A percentile compares a stretch with the other conserved stretches of the same genome.
Evolutionary conservation across 108 stramenopile genomes (phyloP).

Genomic region (Bacterosira constricta): DNA sequence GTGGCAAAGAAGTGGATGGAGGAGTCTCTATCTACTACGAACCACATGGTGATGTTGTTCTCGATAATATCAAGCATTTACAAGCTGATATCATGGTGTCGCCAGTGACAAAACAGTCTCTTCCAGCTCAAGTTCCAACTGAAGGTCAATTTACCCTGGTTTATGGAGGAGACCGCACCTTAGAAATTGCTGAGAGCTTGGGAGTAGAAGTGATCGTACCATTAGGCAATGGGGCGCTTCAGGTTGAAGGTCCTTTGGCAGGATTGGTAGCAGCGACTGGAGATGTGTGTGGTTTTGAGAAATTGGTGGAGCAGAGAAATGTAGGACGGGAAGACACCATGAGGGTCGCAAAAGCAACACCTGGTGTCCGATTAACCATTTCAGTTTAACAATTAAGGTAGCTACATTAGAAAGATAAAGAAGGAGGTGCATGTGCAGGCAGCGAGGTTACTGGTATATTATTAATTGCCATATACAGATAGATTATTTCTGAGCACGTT

Average conservation of each 20-base stretch:
- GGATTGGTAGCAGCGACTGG: conserved; percentile 36
- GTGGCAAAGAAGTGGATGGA: conserved; percentile 2
- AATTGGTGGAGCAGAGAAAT: conserved; percentile 25
- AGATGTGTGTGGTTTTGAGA: conserved; percentile 35
- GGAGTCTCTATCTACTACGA: conserved; percentile 56
- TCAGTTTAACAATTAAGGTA: not conserved
- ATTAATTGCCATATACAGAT: too few relatives aligned
- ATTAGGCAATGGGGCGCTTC: conserved; percentile 43
- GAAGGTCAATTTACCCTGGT: conserved; percentile 41
- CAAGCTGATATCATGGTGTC: conserved; percentile 49
- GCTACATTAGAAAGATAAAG: too few relatives aligned
- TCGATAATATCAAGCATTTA: conserved; percentile 7
- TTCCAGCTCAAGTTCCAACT: conserved; percentile 34
- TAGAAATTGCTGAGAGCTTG: conserved; percentile 40
- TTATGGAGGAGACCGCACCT: conserved; percentile 40
- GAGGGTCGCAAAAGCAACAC: not conserved
- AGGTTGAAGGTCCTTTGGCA: conserved; percentile 44
- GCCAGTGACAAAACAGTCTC: conserved; percentile 44
- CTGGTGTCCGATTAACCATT: not conserved
- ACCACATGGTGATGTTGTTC: conserved; percentile 51
- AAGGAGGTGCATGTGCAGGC: not conserved
- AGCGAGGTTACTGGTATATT: too few relatives aligned
- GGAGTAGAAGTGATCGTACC: conserved; percentile 33
- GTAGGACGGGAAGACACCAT: not conserved
- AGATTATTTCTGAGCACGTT: too few relatives aligned